phyloP scores from a whole-genome alignment of 495 filamentous ascomycete species.

The Annulohypoxylon stygium region DNA sequence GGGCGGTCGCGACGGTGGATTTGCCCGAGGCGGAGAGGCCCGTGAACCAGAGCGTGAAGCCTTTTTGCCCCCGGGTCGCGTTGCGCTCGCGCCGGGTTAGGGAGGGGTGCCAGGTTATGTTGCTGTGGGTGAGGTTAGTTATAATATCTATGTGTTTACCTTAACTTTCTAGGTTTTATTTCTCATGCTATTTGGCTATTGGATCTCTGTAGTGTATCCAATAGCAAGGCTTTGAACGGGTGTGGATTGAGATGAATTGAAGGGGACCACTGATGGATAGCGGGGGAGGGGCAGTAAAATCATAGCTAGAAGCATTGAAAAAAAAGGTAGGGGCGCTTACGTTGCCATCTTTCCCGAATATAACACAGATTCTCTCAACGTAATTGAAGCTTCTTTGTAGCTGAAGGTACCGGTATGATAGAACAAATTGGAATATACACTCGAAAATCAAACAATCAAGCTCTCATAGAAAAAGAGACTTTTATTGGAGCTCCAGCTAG shows the following conservation, averaged over 20 bases:
- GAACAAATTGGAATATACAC: not conserved
- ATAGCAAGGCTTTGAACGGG: not conserved
- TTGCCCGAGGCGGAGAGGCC: constrained; percentile 96
- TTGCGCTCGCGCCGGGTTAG: constrained; percentile 89
- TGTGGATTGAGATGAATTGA: not conserved
- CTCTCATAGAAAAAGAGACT: constrained; percentile 19
- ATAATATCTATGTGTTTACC: not conserved
- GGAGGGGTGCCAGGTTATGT: constrained; percentile 97
- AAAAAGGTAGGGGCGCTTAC: constrained; percentile 28
- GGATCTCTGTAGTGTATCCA: not conserved
- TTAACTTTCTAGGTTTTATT: constrained; percentile 1
- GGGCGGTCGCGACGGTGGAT: constrained; percentile 93
- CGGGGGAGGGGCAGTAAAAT: constrained; percentile 39
- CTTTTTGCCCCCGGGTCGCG: constrained; percentile 81
- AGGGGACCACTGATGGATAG: constrained; percentile 24
- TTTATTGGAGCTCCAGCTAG: constrained; percentile 1
- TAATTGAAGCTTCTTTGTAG: not conserved
- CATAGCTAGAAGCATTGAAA: not conserved
- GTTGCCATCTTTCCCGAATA: constrained; percentile 32
- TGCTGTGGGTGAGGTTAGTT: constrained; percentile 66
- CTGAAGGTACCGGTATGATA: not conserved
- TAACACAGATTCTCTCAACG: not conserved
- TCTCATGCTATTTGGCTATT: not conserved
- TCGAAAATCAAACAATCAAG: constrained; percentile 12
- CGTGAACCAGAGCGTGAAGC: constrained; percentile 98